Evolutionary conservation across 352 stramenopile species (phyloP), one percentile per base, ranked within the genome.

Genomic region (Plasmopara viticola): DNA sequence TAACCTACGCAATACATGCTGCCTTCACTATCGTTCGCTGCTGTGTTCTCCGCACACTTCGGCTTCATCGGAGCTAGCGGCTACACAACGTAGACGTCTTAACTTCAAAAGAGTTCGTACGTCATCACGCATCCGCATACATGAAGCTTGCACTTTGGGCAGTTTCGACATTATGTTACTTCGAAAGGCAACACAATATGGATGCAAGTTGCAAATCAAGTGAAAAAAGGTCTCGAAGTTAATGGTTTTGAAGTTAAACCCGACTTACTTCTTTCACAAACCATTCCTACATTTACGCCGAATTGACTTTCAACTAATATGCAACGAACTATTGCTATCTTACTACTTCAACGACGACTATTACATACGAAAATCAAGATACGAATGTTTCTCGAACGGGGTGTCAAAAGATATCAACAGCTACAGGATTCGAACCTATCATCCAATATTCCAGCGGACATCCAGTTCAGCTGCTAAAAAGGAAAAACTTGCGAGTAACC

Each of bases 11-110:
- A 35, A 3, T 52, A 37, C 28, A 39, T 38, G 35, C 37, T 17
- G 14, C 13, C 37, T 37, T 52, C 30, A 44, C 29, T 34, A 52
- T 48, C 6, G 14, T 58, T 17, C 42, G 42, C 2, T 57, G 41
- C 12, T 57, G 42, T 41, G n/a, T 52, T 10, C 15, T 59, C 5
- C 38, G 44, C 5, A 25, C 45, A 28, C 30, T 53, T n/a, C 53
- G 37, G 43, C 51, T 51, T 14, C 35, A 52, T 29, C 34, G 34
- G 2, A 51, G 51, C 33, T 51, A 57, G 12, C 34, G 42, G 10
- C 31, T 51, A 18, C 51, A 57, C 18, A 51, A 57, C 17, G 17
- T 39, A 5, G 29, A 4, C 6, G 17, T 42, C 6, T 41, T 40
- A 5, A 56, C 49, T 15, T 17, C 39, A 2, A 18, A 14, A 10